phyloP scores from a whole-genome alignment of 2,329 filamentous ascomycete species.

The Aspergillus nomiae region DNA sequence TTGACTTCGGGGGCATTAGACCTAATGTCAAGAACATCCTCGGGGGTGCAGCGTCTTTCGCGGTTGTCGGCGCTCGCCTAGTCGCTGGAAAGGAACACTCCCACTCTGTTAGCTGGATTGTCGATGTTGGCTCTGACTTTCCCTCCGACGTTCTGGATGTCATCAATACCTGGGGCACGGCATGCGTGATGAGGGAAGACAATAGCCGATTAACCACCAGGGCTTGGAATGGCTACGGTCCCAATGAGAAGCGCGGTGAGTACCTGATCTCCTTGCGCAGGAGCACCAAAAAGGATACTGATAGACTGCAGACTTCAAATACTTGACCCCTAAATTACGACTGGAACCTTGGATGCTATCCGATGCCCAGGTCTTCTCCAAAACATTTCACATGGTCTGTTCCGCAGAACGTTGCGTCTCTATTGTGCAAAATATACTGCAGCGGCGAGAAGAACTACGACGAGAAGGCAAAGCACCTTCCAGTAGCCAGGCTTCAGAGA shows the following conservation, averaged over 20 bases:
- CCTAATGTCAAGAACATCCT: slow-evolving; percentile 72
- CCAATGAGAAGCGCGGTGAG: slow-evolving; percentile 63
- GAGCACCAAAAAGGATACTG: background rate
- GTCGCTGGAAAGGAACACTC: slow-evolving; percentile 73
- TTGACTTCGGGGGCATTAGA: slow-evolving; percentile 74
- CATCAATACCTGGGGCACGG: slow-evolving; percentile 76
- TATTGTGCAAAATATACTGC: slow-evolving; percentile 70
- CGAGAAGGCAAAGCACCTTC: slow-evolving; percentile 30
- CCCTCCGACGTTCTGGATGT: slow-evolving; percentile 64
- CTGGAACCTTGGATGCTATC: slow-evolving; percentile 73
- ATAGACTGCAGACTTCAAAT: slow-evolving; percentile 69
- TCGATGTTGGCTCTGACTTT: slow-evolving; percentile 89
- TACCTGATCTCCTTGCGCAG: background rate
- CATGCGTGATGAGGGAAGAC: slow-evolving; percentile 68
- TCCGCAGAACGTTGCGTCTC: slow-evolving; percentile 74
- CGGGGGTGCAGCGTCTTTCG: slow-evolving; percentile 87
- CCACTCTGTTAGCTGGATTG: slow-evolving; percentile 78
- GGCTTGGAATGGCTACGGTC: slow-evolving; percentile 88
- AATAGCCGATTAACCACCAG: slow-evolving; percentile 74
- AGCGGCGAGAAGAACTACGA: slow-evolving; percentile 46
- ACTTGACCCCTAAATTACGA: slow-evolving; percentile 81
- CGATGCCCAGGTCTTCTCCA: slow-evolving; percentile 66
- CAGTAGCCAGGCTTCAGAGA: slow-evolving; percentile 41
- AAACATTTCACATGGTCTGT: slow-evolving; percentile 86
- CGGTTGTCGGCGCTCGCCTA: slow-evolving; percentile 83